These are phyloP conservation scores for Leccinum huronense DNA, from an alignment of 1,284 basidiomycete genomes.

Conservation along the genomic window DNA sequence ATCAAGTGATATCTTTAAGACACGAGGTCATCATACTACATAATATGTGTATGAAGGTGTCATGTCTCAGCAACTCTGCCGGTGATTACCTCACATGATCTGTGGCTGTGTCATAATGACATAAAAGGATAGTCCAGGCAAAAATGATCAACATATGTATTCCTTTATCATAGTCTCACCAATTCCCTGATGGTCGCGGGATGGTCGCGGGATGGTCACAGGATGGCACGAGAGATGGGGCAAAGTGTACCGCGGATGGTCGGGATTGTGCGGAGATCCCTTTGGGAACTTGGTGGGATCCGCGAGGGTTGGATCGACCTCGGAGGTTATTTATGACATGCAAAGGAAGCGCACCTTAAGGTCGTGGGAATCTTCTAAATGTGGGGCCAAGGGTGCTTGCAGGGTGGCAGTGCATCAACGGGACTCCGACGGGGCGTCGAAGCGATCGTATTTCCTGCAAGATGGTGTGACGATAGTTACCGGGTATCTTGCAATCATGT, in stretches of 20 bases:
- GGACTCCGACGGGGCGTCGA: too few relatives aligned
- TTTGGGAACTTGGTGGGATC: not conserved
- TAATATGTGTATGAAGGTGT: not conserved
- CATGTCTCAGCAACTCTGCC: not conserved
- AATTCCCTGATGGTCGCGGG: not conserved
- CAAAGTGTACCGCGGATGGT: too few relatives aligned
- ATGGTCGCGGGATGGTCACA: too few relatives aligned
- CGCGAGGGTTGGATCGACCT: not conserved
- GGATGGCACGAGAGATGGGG: too few relatives aligned
- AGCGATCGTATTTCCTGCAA: too few relatives aligned
- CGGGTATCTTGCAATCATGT: too few relatives aligned
- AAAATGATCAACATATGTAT: not conserved
- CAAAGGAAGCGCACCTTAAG: not conserved
- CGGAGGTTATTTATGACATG: not conserved
- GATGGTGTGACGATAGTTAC: too few relatives aligned
- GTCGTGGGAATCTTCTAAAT: not conserved
- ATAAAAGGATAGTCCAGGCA: not conserved
- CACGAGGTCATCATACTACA: not conserved
- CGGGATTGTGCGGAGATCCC: too few relatives aligned
- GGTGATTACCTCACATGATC: conserved; percentile 1
- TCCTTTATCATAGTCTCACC: not conserved
- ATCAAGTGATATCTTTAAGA: not conserved
- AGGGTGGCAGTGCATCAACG: too few relatives aligned
- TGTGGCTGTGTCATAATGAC: conserved; percentile 3
- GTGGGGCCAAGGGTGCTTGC: not conserved